Base-by-base conservation (phyloP, 106 monocot genomes). In the Allium fistulosum region DNA sequence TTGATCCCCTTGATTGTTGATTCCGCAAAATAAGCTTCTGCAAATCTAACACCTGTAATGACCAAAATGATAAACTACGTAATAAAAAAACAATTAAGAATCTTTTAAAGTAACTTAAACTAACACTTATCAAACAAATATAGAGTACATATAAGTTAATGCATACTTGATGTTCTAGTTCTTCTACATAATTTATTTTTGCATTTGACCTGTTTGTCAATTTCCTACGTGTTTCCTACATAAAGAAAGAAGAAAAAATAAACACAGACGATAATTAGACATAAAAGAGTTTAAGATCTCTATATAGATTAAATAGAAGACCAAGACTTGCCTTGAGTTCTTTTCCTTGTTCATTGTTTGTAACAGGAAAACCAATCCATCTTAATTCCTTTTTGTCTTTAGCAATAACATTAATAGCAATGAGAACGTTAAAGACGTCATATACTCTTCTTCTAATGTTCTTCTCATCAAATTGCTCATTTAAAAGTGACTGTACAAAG, bases 341-440 rank as follows among this genome's bases (percentile, higher is more conserved):
- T 59, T 70, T 58, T 45, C 74, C 49, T 53, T 71, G 55, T 73
- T 81, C 79, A 27, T 26, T 72, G 15, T 50, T 81, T 50, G 69
- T 59, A 68, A 58, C 51, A 62, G 86, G 76, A 69, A 79, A 81
- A 13, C 90, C 90, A 17, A 71, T 73, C 90, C 90, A 90, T 48
- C 66, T 53, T 60, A 90, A 74, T 63, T 90, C 86, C 73, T 90
- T 90, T 66, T 87, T 86, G 56, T 83, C 90, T 58, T 81, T 83
- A 46, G 61, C 61, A 69, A 90, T 83, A 77, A 81, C 73, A 79
- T 82, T 70, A 49, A 87, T 86, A 16, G 90, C 82, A 63, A 83
- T 71, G n/a, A 90, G 90, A 76, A 90, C 90, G 53, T 90, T 90
- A 61, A 90, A 79, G 64, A 86, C 90, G 79, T 90, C 90, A 69